phyloP scores from a whole-genome alignment of 2,329 filamentous ascomycete genomes.

The Aspergillus terreus region DNA sequence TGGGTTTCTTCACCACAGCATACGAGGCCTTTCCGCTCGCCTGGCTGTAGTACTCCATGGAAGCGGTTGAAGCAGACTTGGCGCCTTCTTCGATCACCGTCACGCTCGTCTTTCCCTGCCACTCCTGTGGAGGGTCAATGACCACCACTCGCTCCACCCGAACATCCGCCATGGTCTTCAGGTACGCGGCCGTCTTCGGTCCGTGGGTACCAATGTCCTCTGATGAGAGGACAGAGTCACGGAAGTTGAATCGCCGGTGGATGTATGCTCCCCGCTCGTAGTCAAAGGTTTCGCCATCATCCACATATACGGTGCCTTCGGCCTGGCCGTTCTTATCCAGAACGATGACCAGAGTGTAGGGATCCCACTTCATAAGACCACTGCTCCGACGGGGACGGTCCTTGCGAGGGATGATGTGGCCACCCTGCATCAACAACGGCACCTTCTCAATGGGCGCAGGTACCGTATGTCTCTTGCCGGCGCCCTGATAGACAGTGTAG shows the following conservation, averaged over 20 bases:
- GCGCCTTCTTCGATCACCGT: conserved; percentile 46
- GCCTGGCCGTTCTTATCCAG: conserved; percentile 67
- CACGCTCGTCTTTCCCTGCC: conserved; percentile 63
- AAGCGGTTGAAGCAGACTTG: conserved; percentile 45
- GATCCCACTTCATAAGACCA: conserved; percentile 87
- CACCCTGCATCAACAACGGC: conserved; percentile 86
- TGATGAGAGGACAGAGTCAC: conserved; percentile 60
- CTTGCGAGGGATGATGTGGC: conserved; percentile 85
- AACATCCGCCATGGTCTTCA: conserved; percentile 75
- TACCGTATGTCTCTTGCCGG: conserved; percentile 67
- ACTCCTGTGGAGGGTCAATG: conserved; percentile 70
- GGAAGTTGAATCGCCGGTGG: conserved; percentile 72
- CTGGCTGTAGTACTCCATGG: conserved; percentile 54
- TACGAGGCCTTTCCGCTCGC: conserved; percentile 56
- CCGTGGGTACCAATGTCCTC: conserved; percentile 62
- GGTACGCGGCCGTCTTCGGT: conserved; percentile 66
- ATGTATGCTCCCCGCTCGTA: conserved; percentile 83
- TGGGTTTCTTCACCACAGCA: conserved; percentile 62
- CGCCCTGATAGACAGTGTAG: conserved; percentile 70
- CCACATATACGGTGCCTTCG: conserved; percentile 79
- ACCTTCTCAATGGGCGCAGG: conserved; percentile 79
- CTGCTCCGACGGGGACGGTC: conserved; percentile 82
- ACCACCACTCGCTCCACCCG: conserved; percentile 79
- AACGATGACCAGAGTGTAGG: conserved; percentile 83
- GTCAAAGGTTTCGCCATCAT: conserved; percentile 92